These are phyloP conservation scores for Globisporangium lucens DNA, from an alignment of 352 stramenopile genomes.

Conservation along the genomic window DNA sequence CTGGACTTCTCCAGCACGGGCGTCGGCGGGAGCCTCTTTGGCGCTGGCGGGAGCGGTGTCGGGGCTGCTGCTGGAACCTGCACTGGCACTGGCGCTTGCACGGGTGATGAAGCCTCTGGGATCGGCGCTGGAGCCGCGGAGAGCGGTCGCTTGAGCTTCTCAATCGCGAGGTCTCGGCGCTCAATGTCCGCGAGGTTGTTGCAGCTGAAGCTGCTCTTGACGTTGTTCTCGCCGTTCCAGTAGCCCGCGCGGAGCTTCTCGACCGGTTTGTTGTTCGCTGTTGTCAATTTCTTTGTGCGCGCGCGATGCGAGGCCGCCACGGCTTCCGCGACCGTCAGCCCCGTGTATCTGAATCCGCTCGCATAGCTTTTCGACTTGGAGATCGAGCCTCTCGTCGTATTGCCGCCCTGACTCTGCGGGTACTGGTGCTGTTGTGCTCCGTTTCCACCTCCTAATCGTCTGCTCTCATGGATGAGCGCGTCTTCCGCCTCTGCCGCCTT, in stretches of 20 bases:
- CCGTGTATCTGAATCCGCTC: conserved; percentile 47
- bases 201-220: conserved; percentile 81
- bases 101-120: background rate
- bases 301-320: conserved; percentile 61
- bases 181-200: conserved; percentile 77
- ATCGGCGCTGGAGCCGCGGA: background rate
- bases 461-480: background rate
- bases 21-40: conserved; percentile 3
- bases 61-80: no score
- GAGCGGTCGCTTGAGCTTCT: conserved; percentile 21
- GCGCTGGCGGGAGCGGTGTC: conserved; percentile 1
- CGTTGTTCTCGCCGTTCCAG: conserved; percentile 66
- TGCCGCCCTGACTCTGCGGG: conserved; percentile 1
- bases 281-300: conserved; percentile 38
- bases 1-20: conserved; percentile 25
- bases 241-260: conserved; percentile 61
- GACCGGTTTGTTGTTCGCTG: conserved; percentile 24
- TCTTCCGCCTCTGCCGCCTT: conserved; percentile 17
- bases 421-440: background rate
- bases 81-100: background rate
- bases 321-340: conserved; percentile 61
- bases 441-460: background rate
- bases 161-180: conserved; percentile 38
- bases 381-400: conserved; percentile 21
- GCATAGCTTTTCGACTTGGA: conserved; percentile 63